Conservation (phyloP, 2,329 filamentous ascomycete genomes). For the Talaromyces rugulosus region DNA sequence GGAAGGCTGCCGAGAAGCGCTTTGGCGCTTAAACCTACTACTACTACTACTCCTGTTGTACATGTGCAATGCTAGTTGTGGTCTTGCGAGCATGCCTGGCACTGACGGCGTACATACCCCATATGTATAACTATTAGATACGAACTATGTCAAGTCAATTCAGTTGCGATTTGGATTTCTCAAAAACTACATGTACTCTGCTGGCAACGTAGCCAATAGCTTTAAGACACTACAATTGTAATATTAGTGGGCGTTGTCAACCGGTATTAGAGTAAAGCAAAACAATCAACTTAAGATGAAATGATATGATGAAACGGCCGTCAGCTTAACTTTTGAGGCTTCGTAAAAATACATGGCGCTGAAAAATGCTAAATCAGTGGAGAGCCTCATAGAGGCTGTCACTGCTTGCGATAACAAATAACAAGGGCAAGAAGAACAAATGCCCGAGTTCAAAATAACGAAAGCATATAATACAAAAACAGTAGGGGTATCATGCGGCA, state of each 20-base stretch:
- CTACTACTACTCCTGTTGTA: neutral
- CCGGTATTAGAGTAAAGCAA: neutral
- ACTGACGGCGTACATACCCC: neutral
- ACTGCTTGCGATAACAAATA: neutral
- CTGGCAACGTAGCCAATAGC: neutral
- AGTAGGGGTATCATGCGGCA: neutral
- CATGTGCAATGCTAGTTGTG: neutral
- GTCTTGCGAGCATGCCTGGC: neutral
- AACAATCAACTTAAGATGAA: neutral
- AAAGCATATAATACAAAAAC: neutral
- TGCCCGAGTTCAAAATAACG: neutral
- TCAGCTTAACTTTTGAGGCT: neutral
- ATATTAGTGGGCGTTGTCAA: neutral
- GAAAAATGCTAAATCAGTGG: neutral
- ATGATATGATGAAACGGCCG: neutral
- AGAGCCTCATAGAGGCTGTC: neutral
- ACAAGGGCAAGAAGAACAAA: neutral
- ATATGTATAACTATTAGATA: neutral
- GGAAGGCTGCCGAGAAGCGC: conserved; percentile 80
- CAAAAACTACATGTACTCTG: neutral
- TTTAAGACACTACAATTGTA: neutral
- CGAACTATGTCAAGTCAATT: neutral
- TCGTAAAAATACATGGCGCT: neutral
- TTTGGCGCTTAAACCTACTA: conserved; percentile 40
- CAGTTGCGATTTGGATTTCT: neutral